Evolutionary conservation across 148 eudicot genomes (phyloP), one percentile per base, ranked within the genome.

Genomic region (Cornus suecica): DNA sequence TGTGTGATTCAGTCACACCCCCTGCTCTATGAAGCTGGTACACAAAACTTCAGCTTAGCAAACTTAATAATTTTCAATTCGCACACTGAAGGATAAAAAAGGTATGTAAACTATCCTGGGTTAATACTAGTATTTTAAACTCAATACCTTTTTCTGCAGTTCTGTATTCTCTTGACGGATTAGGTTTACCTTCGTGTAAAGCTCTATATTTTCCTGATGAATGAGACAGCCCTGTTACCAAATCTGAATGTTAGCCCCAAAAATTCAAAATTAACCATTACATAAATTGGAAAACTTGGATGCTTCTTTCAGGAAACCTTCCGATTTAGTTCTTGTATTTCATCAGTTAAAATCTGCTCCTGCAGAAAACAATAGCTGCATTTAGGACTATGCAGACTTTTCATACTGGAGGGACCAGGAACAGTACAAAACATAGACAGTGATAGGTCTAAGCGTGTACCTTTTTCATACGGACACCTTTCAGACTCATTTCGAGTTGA

Each of bases 401-500:
- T 61, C 24, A 25, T 25, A 16, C 22, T 13, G 60, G 8, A 18
- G n/a, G 31, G 37, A 65, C 20, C 63, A 58, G 31, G 69, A 29
- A 26, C 28, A 7, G 25, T 31, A 22, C 28, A 27, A 70, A 29
- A 5, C 32, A 61, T 30, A 56, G 48, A 74, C 66, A 29, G 48
- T 63, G 22, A 10, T 70, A 42, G 14, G n/a, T 15, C 28, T 23
- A 30, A 74, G 56, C 6, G n/a, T 58, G 61, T 68, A 88, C 97
- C 95, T 92, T 94, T 75, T 75, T 88, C 84, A 62, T 71, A 29
- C 87, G 86, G 73, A 92, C 83, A 32, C 84, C 87, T 83, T 86
- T 89, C 79, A 90, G 74, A 77, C 93, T 88, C 77, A 77, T 78
- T 77, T 89, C 90, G 66, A 94, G 82, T 82, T 88, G 92, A 65